These are phyloP conservation scores for Penicillium paradoxum DNA, from an alignment of 495 filamentous ascomycete species.

Conservation along the genomic window DNA sequence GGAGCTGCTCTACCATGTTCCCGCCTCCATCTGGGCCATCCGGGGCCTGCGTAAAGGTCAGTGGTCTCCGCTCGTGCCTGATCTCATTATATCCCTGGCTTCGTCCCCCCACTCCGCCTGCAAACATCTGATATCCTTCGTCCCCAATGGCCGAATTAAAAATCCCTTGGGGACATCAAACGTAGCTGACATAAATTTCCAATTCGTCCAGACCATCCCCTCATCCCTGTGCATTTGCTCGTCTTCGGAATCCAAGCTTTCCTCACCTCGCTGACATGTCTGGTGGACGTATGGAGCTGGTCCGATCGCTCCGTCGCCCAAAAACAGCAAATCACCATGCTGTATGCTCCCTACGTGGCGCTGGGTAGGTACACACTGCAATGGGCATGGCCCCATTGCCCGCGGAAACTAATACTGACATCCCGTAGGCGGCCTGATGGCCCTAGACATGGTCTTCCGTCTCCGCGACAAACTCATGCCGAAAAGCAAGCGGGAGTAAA, in stretches of 20 bases:
- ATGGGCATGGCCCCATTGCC: neutral
- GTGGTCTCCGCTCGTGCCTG: neutral
- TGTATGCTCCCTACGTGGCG: conserved; percentile 69
- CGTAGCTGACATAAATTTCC: conserved; percentile 5
- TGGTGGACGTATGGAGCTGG: conserved; percentile 54
- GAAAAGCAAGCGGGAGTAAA: conserved; percentile 35
- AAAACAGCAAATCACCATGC: conserved; percentile 52
- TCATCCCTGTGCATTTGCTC: conserved; percentile 60
- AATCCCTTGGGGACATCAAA: too few species aligned
- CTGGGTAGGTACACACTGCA: conserved; percentile 54
- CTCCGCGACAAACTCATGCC: conserved; percentile 31
- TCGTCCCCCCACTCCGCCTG: neutral
- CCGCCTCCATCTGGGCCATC: conserved; percentile 62
- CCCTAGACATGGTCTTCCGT: conserved; percentile 49
- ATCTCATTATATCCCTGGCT: neutral
- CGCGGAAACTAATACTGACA: conserved; percentile 1
- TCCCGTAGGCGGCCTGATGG: conserved; percentile 49
- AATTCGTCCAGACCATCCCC: conserved; percentile 47
- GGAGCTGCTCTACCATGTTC: conserved; percentile 65
- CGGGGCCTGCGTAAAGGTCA: conserved; percentile 43
- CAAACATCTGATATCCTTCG: neutral
- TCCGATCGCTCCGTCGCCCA: conserved; percentile 50
- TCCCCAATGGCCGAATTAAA: neutral
- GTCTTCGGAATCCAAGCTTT: conserved; percentile 64
- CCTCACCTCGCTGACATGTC: conserved; percentile 68